phyloP scores from a whole-genome alignment of 495 filamentous ascomycete genomes.

The Niebla homalea region DNA sequence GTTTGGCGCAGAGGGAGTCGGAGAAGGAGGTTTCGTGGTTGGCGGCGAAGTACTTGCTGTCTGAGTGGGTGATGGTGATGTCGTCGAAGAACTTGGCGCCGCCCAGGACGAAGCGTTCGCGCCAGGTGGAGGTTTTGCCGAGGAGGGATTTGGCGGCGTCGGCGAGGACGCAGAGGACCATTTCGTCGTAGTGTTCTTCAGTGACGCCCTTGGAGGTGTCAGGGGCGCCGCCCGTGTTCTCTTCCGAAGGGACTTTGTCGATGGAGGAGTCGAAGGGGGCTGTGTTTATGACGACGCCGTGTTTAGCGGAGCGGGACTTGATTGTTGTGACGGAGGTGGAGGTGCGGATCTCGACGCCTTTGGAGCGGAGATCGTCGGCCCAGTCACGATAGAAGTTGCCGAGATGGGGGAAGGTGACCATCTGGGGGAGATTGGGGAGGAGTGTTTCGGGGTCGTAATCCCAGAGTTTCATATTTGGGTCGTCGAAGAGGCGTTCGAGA shows the following conservation, averaged over 20 bases:
- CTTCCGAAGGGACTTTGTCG: slow-evolving; percentile 11
- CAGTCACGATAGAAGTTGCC: slow-evolving; percentile 59
- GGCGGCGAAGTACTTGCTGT: slow-evolving; percentile 58
- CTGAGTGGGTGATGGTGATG: slow-evolving; percentile 71
- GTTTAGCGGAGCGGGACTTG: slow-evolving; percentile 36
- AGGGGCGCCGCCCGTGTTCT: slow-evolving; percentile 17
- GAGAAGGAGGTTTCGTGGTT: slow-evolving; percentile 64
- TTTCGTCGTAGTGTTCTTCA: slow-evolving; percentile 49
- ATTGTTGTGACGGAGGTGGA: slow-evolving; percentile 48
- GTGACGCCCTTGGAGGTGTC: slow-evolving; percentile 3
- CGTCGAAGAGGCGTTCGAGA: slow-evolving; percentile 61
- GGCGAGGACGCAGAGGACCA: slow-evolving; percentile 63
- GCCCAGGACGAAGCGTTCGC: slow-evolving; percentile 54
- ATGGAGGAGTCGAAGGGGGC: slow-evolving; percentile 24
- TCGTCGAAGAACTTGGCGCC: slow-evolving; percentile 71
- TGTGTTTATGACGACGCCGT: slow-evolving; percentile 41
- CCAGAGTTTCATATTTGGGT: slow-evolving; percentile 66
- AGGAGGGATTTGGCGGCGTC: slow-evolving; percentile 60
- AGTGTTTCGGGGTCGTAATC: slow-evolving; percentile 56
- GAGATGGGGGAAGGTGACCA: slow-evolving; percentile 72
- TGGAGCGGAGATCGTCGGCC: slow-evolving; percentile 43
- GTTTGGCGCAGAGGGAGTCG: slow-evolving; percentile 29
- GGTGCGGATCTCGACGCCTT: slow-evolving; percentile 52
- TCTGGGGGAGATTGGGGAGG: slow-evolving; percentile 55
- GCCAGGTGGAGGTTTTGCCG: slow-evolving; percentile 44